phyloP scores from a whole-genome alignment of 345 rosid genomes.

The Brassica carinata region DNA sequence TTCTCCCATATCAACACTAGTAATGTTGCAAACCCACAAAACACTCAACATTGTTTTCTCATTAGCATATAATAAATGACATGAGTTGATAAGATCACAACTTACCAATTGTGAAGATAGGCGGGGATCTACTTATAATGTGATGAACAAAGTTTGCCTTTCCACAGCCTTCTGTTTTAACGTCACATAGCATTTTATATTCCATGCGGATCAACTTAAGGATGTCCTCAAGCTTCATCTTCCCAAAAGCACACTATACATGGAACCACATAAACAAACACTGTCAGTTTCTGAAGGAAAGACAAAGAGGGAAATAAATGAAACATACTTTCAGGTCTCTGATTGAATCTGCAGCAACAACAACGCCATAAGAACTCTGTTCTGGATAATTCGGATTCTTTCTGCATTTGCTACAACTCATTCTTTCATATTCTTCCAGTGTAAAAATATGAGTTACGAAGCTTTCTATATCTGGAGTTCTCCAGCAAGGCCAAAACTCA shows the following conservation, averaged over 20 bases:
- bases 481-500: conserved; percentile 28
- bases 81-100: background rate
- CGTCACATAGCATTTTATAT: conserved; percentile 16
- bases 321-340: conserved; percentile 28
- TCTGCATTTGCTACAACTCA: conserved; percentile 27
- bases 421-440: conserved; percentile 20
- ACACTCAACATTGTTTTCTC: background rate
- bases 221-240: conserved; percentile 26
- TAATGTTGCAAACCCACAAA: conserved; percentile 19
- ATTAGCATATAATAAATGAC: background rate
- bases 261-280: background rate
- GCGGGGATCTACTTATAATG: conserved; percentile 9
- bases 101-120: conserved; percentile 29
- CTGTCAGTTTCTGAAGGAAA: background rate
- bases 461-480: background rate
- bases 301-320: background rate
- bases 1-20: conserved; percentile 35
- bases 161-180: conserved; percentile 34
- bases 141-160: conserved; percentile 15
- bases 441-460: background rate
- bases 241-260: conserved; percentile 11
- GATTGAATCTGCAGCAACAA: conserved; percentile 19
- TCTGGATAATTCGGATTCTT: conserved; percentile 18
- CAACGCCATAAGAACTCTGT: conserved; percentile 20
- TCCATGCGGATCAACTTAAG: conserved; percentile 25